Evolutionary conservation across 352 stramenopile genomes (phyloP), one percentile per base, ranked within the genome.

Genomic region (Globisporangium lucens): DNA sequence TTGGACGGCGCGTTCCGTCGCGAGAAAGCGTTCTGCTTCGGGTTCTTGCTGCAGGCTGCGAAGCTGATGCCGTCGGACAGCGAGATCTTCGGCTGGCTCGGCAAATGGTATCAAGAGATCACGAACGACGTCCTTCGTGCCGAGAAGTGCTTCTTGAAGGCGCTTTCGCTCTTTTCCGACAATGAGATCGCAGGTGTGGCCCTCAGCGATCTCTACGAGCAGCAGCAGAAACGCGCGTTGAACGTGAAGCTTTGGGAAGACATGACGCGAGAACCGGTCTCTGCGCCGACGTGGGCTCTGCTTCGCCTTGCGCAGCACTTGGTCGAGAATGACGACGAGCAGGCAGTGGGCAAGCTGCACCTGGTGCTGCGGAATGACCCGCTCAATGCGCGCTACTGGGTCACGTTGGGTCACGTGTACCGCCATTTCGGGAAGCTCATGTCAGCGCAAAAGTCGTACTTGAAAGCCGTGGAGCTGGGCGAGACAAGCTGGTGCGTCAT

Each of bases 141-240:
- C 0, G 87, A 95, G 56, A 96, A 96, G 61, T 96, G 89, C 56
- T 95, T 91, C 51, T 64, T 96, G 41, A 94, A 95, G 61, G 85
- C 89, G 22, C 75, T 96, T 22, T 80, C 84, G 24, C 58, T 96
- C 10, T 78, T 80, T 33, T 68, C 75, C 3, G 67, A 67, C 1
- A 77, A 90, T 33, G 78, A 89, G 41, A 61, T 89, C 24, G 87
- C 87, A 9, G 89, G 86, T 2, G 64, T 82, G 9, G 67, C 79
- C 20, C 67, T 96, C n/a, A 94, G 82, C n/a, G 71, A 76, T 33
- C 59, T 94, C 24, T 96, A 96, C 51, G 75, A 79, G 15, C 27
- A 77, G 27, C 84, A 93, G 60, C 72, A 63, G 17, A 89, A 94
- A 43, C 65, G 76, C n/a, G 74, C 87, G 3, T 66, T 84, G n/a